Base-by-base conservation (phyloP, 2,329 filamentous ascomycete genomes). In the Venturia aucupariae region DNA sequence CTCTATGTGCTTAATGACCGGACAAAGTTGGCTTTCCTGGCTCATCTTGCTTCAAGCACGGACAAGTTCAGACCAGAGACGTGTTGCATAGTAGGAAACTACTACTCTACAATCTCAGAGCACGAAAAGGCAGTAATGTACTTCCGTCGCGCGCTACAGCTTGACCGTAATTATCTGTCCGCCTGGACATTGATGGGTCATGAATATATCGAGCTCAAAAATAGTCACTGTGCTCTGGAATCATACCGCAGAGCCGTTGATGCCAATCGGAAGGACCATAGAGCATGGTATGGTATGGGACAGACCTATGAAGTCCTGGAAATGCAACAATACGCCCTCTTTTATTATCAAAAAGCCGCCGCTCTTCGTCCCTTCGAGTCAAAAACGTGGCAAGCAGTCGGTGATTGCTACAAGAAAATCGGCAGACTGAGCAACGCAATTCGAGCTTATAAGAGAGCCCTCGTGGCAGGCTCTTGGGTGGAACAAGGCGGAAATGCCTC, bases 121-220 rank as follows among this genome's bases (percentile, higher is more conserved):
- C 94, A 99, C 74, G 94, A 99, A 74, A 99, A 99, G 73, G 93
- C 94, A 0, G 92, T 99, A 63, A 92, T 97, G 78, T 97, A 97
- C 76, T 99, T 99, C 79, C 89, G 94, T 3, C 88, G 94, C 27
- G 94, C 94, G 0, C 78, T 99, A 24, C 95, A 91, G 0, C 81
- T 99, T 0, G 94, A 99, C 73, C 87, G 93, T 11, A 88, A 87
- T 32, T 99, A 94, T 73, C 82, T 97, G 19, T 95, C 92, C 0
- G 94, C 94, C 1, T 99, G 94, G 94, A 99, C 94, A 0, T 81
- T 99, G 0, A 97, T 99, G 93, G 94, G 94, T 0, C 94, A 99
- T 75, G 94, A 99, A 75, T 99, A 97, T 70, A 92, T 97, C 63
- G 94, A 99, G 75, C 86, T 99, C 76, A 99, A 97, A 73, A 99